Evolutionary conservation across 805 yeast species (phyloP), one percentile per base, ranked within the genome.

Genomic region (Saccharomycopsis sp.): DNA sequence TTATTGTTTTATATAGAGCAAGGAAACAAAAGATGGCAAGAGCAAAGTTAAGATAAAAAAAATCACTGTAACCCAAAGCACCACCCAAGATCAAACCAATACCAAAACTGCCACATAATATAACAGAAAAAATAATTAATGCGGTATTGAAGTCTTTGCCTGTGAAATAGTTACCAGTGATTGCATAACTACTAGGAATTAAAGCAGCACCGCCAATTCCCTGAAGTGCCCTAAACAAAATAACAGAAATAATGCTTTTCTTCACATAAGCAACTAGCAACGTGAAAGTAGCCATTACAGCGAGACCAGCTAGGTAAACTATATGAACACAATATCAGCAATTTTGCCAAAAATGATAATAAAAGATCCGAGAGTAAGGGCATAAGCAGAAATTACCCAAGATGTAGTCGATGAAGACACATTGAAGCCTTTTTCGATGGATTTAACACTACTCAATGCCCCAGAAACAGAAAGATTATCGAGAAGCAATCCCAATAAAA

Each of bases 371-470:
- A 70, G 52, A 0, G 74, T 68, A 11, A 71, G 51, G 1, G 73
- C 65, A 53, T 70, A 71, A 0, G 68, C 65, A 2, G 74, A 64
- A 4, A 71, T 44, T 0, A 64, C 64, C 76, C 76, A 71, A 4
- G 50, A 38, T 8, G 35, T 49, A 5, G 44, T 39, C 2, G 44
- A 17, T 6, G 38, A 23, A 4, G 38, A 17, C 2, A 34, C 44
- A 35, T 40, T 28, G 17, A 47, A 36, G 11, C 9, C 14, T 3
- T n/a, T 16, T 31, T 27, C 38, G 24, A 45, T 36, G 5, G 49
- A 41, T 19, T 21, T 20, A 14, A 19, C 32, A 4, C 27, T 22
- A 14, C 36, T 34, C n/a, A 45, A 28, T 3, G 48, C 40, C 16
- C 45, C 49, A 13, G 47, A 31, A 7, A 45, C 38, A 16, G 27